These are phyloP conservation scores for Lactarius pseudohatsudake DNA, from an alignment of 768 basidiomycete species.

Conservation along the genomic window DNA sequence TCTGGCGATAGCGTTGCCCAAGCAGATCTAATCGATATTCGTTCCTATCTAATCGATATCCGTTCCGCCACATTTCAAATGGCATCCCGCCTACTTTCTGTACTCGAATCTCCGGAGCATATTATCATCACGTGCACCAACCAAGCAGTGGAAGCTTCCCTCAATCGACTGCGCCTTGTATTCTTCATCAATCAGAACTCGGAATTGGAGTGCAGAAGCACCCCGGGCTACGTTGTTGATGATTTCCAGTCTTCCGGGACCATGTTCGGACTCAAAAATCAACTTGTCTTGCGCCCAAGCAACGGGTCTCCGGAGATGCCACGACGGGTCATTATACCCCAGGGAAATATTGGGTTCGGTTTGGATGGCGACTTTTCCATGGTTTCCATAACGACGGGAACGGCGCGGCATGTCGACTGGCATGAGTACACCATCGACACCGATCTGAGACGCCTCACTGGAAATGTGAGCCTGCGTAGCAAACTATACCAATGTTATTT, in stretches of 20 bases:
- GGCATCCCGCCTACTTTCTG: no score
- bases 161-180: no score
- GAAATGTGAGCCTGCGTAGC: constrained; percentile 34
- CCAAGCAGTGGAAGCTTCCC: no score
- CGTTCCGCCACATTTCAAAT: no score
- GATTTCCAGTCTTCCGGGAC: constrained; percentile 33
- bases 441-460: constrained; percentile 30
- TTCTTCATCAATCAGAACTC: no score
- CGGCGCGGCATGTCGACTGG: constrained; percentile 22
- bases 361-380: constrained; percentile 1
- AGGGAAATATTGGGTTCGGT: not conserved
- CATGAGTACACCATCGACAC: constrained; percentile 34
- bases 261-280: constrained; percentile 44
- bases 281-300: constrained; percentile 26
- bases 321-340: constrained; percentile 18
- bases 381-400: not conserved
- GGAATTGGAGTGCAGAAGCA: no score
- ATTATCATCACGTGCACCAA: no score
- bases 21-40: no score
- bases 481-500: constrained; percentile 43
- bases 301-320: not conserved
- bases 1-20: no score
- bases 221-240: no score
- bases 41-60: no score
- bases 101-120: no score